Conservation (phyloP, 345 rosid genomes). For the Clausena lansium region DNA sequence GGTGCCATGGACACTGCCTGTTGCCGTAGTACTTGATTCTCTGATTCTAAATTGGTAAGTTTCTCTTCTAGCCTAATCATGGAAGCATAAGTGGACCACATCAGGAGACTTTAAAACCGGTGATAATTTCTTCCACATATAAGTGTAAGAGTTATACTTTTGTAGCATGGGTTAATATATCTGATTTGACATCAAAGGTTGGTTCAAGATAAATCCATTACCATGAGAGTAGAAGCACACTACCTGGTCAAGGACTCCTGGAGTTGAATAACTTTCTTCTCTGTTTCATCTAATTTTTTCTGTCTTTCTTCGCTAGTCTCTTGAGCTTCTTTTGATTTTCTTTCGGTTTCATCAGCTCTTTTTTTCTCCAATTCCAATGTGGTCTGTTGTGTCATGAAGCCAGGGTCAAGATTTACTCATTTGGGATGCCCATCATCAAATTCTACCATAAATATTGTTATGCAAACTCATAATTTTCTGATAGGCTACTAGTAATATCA, state of each 20-base stretch:
- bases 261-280: conserved; percentile 66
- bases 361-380: conserved; percentile 61
- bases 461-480: background rate
- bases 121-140: conserved; percentile 1
- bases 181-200: background rate
- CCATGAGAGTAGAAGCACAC: background rate
- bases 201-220: background rate
- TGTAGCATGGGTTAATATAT: background rate
- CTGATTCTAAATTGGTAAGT: conserved; percentile 76
- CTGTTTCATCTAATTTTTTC: conserved; percentile 68
- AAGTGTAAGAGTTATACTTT: background rate
- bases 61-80: conserved; percentile 81
- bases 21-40: conserved; percentile 86
- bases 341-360: conserved; percentile 59
- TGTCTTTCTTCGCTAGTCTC: conserved; percentile 49
- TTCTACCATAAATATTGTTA: background rate
- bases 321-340: conserved; percentile 52
- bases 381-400: conserved; percentile 34
- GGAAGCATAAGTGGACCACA: conserved; percentile 12
- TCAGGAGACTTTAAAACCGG: background rate
- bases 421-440: background rate
- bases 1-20: conserved; percentile 96
- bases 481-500: background rate
- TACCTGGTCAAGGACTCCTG: conserved; percentile 81
- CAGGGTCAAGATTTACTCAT: conserved; percentile 13